phyloP scores from a whole-genome alignment of 345 rosid genomes.

The Luvunga scandens region DNA sequence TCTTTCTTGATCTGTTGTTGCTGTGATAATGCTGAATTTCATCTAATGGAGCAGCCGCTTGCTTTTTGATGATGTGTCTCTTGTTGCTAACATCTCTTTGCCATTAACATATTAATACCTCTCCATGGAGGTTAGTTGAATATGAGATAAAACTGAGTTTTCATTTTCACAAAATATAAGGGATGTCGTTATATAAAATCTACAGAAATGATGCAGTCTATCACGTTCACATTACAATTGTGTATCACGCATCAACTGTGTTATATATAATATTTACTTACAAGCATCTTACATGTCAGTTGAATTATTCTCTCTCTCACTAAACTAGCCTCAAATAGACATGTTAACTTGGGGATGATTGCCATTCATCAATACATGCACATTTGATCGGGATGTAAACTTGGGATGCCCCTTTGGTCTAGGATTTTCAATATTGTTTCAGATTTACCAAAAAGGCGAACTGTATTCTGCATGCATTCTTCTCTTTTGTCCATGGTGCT shows the following conservation, averaged over 20 bases:
- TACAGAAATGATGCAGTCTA: no score
- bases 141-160: neutral
- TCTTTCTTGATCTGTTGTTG: neutral
- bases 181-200: no score
- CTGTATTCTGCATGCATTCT: conserved; percentile 47
- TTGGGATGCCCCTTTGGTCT: conserved; percentile 34
- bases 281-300: neutral
- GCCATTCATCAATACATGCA: conserved; percentile 68
- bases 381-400: conserved; percentile 38
- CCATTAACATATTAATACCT: neutral
- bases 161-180: neutral
- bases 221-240: neutral
- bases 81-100: neutral
- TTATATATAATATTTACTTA: neutral
- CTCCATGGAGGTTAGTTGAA: neutral
- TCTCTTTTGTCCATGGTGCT: conserved; percentile 56
- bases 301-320: neutral
- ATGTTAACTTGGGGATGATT: conserved; percentile 19
- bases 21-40: neutral
- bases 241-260: neutral
- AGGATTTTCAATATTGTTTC: conserved; percentile 52
- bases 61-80: neutral
- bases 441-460: conserved; percentile 58
- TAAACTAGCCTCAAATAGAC: no score
- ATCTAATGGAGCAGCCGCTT: neutral